These are phyloP conservation scores for Anthoceros angustus DNA, from an alignment of 225 moss, liverwort and hornwort genomes.

Conservation along the genomic window DNA sequence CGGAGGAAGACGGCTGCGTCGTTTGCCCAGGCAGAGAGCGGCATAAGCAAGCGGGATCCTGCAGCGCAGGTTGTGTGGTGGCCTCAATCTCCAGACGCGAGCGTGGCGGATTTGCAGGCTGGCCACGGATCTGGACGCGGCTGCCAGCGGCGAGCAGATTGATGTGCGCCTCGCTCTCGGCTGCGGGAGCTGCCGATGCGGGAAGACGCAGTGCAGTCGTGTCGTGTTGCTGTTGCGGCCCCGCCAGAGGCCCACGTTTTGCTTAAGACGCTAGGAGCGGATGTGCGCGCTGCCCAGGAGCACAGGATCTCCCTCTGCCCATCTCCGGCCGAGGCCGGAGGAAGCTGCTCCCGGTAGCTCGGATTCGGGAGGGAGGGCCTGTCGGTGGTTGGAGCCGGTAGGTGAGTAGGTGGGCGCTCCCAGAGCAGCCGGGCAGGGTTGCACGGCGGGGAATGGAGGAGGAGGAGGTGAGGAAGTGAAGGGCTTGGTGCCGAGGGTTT, in stretches of 20 bases:
- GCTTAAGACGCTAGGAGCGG: too few species aligned
- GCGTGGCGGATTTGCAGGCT: not conserved
- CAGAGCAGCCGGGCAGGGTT: too few species aligned
- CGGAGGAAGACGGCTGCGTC: not conserved
- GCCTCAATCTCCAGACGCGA: not conserved
- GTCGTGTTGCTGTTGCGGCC: not conserved
- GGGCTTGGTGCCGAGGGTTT: too few species aligned
- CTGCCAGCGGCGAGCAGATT: not conserved
- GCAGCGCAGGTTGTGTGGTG: not conserved
- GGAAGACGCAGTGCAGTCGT: not conserved
- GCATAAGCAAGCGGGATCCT: not conserved
- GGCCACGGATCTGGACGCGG: not conserved
- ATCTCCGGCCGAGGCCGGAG: too few species aligned
- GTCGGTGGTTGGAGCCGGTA: too few species aligned
- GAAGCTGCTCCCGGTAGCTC: too few species aligned
- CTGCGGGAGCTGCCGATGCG: not conserved
- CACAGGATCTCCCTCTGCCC: too few species aligned
- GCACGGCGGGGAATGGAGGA: too few species aligned
- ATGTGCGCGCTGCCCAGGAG: too few species aligned
- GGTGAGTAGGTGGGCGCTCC: too few species aligned
- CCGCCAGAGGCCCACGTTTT: not conserved
- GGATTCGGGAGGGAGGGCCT: too few species aligned
- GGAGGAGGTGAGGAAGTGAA: too few species aligned
- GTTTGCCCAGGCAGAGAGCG: not conserved
- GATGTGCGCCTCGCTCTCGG: not conserved